Percentiles rank a stretch among this genome's conserved stretches.
phyloP scores from a whole-genome alignment of 2,329 filamentous ascomycete genomes.

The Plectosphaerella plurivora region DNA sequence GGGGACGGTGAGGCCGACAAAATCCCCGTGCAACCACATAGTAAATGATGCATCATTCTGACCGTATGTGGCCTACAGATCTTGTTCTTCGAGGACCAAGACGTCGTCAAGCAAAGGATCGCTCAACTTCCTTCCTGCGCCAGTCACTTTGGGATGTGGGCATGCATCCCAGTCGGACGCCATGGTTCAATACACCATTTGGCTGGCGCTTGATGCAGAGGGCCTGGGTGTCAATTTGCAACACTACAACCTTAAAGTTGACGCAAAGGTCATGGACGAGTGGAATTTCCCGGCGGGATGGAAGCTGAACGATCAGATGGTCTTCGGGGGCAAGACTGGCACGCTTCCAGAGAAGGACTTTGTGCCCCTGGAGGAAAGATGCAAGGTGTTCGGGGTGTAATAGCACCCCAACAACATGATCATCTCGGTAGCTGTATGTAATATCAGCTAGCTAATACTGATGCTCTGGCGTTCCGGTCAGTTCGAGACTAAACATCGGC shows the following conservation, averaged over 20 bases:
- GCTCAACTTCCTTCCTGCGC: constrained; percentile 68
- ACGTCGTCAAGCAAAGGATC: constrained; percentile 61
- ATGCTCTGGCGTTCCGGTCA: too few species aligned
- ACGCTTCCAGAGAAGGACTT: constrained; percentile 17
- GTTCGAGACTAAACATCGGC: too few species aligned
- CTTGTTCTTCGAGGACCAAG: constrained; percentile 81
- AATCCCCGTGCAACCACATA: too few species aligned
- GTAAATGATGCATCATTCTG: constrained; percentile 43
- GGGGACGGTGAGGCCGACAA: constrained; percentile 69
- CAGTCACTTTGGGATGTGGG: constrained; percentile 75
- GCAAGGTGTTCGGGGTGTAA: not conserved
- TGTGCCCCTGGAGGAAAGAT: not conserved
- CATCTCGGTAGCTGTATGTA: too few species aligned
- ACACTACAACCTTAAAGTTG: constrained; percentile 87
- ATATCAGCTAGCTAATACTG: too few species aligned
- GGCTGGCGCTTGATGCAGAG: constrained; percentile 81
- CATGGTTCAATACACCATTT: constrained; percentile 78
- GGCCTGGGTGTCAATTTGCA: constrained; percentile 86
- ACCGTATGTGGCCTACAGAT: constrained; percentile 26
- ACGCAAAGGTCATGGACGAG: constrained; percentile 61
- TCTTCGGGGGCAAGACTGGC: constrained; percentile 66
- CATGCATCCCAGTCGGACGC: constrained; percentile 69
- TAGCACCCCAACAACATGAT: too few species aligned
- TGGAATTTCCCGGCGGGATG: constrained; percentile 71
- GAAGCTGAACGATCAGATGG: constrained; percentile 77